Conservation (phyloP, 2,329 filamentous ascomycete species). For the Aspergillus ustus region DNA sequence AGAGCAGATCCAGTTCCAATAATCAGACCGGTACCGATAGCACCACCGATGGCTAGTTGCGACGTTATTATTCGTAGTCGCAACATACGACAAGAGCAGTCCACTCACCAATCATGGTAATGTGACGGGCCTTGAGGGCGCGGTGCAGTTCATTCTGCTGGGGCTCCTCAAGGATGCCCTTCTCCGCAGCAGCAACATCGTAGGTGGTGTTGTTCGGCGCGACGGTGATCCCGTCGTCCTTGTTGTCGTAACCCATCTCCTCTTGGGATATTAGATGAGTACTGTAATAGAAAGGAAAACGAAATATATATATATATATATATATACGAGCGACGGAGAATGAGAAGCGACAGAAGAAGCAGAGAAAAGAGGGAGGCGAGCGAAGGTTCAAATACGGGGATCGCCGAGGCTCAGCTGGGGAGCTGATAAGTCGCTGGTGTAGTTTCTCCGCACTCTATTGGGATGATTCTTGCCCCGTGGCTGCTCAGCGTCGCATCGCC, state of each 20-base stretch:
- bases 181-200: conserved; percentile 26
- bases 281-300: background rate
- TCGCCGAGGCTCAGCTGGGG: background rate
- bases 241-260: conserved; percentile 18
- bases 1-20: conserved; percentile 46
- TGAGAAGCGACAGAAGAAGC: background rate
- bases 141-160: conserved; percentile 44
- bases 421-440: background rate
- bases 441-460: background rate
- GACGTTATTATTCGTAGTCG: background rate
- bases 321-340: background rate
- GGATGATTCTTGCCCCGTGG: background rate
- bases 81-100: background rate
- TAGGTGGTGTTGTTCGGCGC: conserved; percentile 26
- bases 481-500: background rate
- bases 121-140: conserved; percentile 47
- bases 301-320: no score
- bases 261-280: background rate
- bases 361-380: background rate
- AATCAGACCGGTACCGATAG: conserved; percentile 49
- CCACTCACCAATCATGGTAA: conserved; percentile 47
- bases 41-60: conserved; percentile 44
- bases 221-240: conserved; percentile 29
- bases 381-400: background rate
- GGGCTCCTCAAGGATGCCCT: conserved; percentile 30